Conservation (phyloP, 768 basidiomycete genomes). For the Tubosaeta sp. region DNA sequence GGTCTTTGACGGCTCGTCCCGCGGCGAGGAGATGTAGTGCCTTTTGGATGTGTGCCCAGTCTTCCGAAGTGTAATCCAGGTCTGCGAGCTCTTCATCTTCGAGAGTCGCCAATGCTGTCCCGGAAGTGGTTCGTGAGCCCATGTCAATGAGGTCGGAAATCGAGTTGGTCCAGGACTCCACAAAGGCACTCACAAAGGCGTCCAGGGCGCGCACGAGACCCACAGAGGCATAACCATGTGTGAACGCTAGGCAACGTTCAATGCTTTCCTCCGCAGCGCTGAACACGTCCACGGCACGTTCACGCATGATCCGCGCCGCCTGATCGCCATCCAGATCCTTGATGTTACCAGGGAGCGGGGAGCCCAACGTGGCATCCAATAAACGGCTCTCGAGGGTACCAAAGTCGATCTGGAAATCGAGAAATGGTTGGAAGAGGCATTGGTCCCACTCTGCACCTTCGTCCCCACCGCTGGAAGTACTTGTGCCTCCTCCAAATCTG, state of each 20-base stretch:
- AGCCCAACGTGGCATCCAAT: conserved; percentile 55
- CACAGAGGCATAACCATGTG: conserved; percentile 81
- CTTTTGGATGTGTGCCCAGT: conserved; percentile 85
- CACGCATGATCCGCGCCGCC: conserved; percentile 62
- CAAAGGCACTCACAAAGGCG: conserved; percentile 63
- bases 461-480: conserved; percentile 8
- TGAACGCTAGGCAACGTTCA: conserved; percentile 69
- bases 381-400: conserved; percentile 68
- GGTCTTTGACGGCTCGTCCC: conserved; percentile 67
- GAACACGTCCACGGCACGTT: conserved; percentile 72
- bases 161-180: conserved; percentile 57
- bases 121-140: conserved; percentile 23
- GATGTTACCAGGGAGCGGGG: conserved; percentile 34
- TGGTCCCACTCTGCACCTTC: conserved; percentile 73
- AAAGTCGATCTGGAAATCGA: conserved; percentile 88
- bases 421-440: conserved; percentile 89
- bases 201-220: conserved; percentile 76
- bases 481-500: conserved; percentile 11
- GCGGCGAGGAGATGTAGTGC: conserved; percentile 81
- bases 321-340: conserved; percentile 33
- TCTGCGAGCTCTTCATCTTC: conserved; percentile 64
- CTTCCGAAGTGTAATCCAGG: conserved; percentile 82
- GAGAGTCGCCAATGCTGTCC: conserved; percentile 24
- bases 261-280: conserved; percentile 77
- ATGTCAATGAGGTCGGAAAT: conserved; percentile 37